phyloP scores from a whole-genome alignment of 306 rosid species.

The Cicer bijugum region DNA sequence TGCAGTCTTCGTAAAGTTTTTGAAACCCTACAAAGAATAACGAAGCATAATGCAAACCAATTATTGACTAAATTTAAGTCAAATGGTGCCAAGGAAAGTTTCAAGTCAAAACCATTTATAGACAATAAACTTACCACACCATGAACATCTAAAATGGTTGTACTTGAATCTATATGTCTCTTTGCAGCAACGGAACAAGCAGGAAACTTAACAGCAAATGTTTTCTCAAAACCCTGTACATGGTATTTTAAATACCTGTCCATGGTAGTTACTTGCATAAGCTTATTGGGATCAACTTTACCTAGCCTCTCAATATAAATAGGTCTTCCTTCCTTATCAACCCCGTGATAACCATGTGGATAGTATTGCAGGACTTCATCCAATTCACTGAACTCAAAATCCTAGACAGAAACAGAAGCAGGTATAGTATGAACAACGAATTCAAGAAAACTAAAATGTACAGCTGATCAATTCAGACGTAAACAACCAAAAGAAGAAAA shows the following conservation, averaged over 20 bases:
- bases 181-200: slow-evolving; percentile 93
- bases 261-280: slow-evolving; percentile 78
- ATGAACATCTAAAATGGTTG: slow-evolving; percentile 87
- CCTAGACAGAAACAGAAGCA: slow-evolving; percentile 54
- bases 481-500: slow-evolving; percentile 36
- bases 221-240: slow-evolving; percentile 83
- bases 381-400: slow-evolving; percentile 77
- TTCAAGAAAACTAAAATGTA: slow-evolving; percentile 27
- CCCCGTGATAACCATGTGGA: slow-evolving; percentile 93
- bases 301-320: slow-evolving; percentile 88
- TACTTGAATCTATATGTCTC: slow-evolving; percentile 86
- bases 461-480: slow-evolving; percentile 3
- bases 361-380: slow-evolving; percentile 74
- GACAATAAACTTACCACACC: slow-evolving; percentile 73
- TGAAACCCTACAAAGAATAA: slow-evolving; percentile 67
- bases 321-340: slow-evolving; percentile 92
- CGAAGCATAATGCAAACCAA: slow-evolving; percentile 24
- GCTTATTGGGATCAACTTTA: slow-evolving; percentile 78
- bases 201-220: slow-evolving; percentile 83
- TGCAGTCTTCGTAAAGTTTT: slow-evolving; percentile 77
- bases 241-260: slow-evolving; percentile 85
- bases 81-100: slow-evolving; percentile 29
- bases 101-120: slow-evolving; percentile 10
- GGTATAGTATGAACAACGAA: slow-evolving; percentile 21
- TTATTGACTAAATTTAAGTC: slow-evolving; percentile 22